A percentile compares a stretch with the other conserved stretches of the same genome.
These are phyloP conservation scores for Phytophthora syringae DNA, from an alignment of 352 stramenopile species.

Conservation along the genomic window DNA sequence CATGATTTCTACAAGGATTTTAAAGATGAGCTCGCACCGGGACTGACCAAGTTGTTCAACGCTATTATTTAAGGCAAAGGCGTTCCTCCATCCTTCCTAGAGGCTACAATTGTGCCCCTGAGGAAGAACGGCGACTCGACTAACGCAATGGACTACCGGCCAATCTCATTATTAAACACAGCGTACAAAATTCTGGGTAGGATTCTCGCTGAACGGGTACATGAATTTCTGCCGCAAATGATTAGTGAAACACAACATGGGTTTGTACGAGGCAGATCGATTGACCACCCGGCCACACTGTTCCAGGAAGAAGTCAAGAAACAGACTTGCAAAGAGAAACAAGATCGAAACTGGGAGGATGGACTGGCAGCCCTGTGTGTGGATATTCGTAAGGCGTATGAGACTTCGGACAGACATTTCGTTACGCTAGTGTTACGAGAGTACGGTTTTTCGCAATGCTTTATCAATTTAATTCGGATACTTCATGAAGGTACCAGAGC, in stretches of 20 bases:
- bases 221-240: background rate
- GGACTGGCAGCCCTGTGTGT: background rate
- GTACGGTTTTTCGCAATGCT: background rate
- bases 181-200: too few species aligned
- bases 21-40: background rate
- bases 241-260: background rate
- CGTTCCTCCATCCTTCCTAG: background rate
- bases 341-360: background rate
- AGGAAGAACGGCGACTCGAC: constrained; percentile 5
- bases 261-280: background rate
- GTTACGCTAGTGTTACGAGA: background rate
- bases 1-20: background rate
- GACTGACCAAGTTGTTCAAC: background rate
- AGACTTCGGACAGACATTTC: background rate
- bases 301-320: background rate
- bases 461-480: background rate
- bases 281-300: background rate
- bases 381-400: constrained; percentile 7
- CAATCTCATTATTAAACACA: background rate
- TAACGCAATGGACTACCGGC: constrained; percentile 6
- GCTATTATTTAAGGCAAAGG: too few species aligned
- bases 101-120: background rate
- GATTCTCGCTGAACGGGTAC: background rate
- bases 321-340: too few species aligned
- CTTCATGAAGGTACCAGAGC: background rate